phyloP scores from a whole-genome alignment of 352 stramenopile species.

The Phytophthora ohioensis region DNA sequence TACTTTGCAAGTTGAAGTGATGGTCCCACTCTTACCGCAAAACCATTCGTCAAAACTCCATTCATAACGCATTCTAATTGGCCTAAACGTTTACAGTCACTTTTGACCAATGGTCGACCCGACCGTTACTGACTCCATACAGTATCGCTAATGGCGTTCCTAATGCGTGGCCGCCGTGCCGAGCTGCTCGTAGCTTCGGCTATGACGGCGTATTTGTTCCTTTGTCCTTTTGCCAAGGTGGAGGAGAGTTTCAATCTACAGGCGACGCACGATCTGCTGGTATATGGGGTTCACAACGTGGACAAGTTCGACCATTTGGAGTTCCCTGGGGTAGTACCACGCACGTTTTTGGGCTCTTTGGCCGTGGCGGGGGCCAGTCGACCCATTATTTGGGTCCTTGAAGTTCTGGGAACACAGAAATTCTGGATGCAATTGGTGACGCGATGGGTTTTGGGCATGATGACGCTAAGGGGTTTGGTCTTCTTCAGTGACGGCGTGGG shows the following conservation, averaged over 20 bases:
- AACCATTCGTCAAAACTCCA: not conserved
- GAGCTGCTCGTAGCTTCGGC: constrained; percentile 53
- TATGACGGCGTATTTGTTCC: constrained; percentile 54
- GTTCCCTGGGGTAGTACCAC: constrained; percentile 98
- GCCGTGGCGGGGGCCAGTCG: constrained; percentile 55
- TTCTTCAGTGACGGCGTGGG: constrained; percentile 72
- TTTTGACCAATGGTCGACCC: not conserved
- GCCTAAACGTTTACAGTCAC: no score
- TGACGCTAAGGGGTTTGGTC: constrained; percentile 63
- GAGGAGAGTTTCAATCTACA: constrained; percentile 99
- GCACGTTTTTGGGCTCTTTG: constrained; percentile 96
- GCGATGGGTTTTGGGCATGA: constrained; percentile 66
- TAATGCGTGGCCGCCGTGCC: constrained; percentile 40
- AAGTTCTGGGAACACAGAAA: constrained; percentile 44
- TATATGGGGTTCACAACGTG: constrained; percentile 59
- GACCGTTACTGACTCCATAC: not conserved
- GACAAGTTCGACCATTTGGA: constrained; percentile 95
- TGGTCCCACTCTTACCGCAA: not conserved
- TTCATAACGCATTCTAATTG: constrained; percentile 1
- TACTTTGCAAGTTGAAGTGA: no score
- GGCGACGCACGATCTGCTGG: constrained; percentile 97
- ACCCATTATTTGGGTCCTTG: constrained; percentile 50
- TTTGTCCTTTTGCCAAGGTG: constrained; percentile 91
- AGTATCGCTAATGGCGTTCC: constrained; percentile 9
- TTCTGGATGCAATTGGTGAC: constrained; percentile 68